Base-by-base conservation (phyloP, 2,329 filamentous ascomycete genomes). In the Alternaria consortialis region DNA sequence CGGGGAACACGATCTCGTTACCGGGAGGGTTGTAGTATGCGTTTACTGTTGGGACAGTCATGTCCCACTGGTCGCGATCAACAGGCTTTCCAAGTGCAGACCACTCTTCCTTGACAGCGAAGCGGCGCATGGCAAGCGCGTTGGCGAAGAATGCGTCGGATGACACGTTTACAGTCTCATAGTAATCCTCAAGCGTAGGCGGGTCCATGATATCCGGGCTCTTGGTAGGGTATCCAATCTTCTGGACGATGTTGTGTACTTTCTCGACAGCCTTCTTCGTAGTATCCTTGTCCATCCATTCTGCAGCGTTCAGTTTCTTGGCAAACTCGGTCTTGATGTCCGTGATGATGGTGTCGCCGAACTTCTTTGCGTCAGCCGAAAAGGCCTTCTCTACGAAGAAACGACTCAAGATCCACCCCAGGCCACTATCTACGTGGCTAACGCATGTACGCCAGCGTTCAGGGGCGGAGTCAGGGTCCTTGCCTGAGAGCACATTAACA, bases 381-480 rank as follows among this genome's bases (percentile, higher is more conserved):
- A 92, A 92, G 1, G 88, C 84, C 50, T 87, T 86, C 63, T 91
- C 85, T 2, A 92, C 83, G 64, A 89, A 93, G 79, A 92, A 91
- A 23, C 88, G 86, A 71, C 88, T 90, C 15, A 91, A 79, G 50
- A 90, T 88, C 89, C 89, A 92, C 2, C 85, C 85, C 23, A 92
- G 74, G 5, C 85, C 84, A 23, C 77, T 74, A 64, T 90, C 87
- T 5, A 89, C 83, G 34, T 84, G 82, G 7, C 73, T 74, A 29
- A 91, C 83, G 67, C 90, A 92, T 7, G 83, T 88, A 67, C 88
- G 84, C 89, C 89, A 91, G 50, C 89, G 83, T 69, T 91, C 90
- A 13, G 87, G 80, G 20, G 82, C 83, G 2, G 88, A 86, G 53
- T 90, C 83, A 0, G 88, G 84, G 56, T 89, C 87, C 80, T 86